A percentile compares a stretch with the other conserved stretches of the same genome.
Conservation (phyloP, 1,284 basidiomycete species). For the Cerioporus squamosus region DNA sequence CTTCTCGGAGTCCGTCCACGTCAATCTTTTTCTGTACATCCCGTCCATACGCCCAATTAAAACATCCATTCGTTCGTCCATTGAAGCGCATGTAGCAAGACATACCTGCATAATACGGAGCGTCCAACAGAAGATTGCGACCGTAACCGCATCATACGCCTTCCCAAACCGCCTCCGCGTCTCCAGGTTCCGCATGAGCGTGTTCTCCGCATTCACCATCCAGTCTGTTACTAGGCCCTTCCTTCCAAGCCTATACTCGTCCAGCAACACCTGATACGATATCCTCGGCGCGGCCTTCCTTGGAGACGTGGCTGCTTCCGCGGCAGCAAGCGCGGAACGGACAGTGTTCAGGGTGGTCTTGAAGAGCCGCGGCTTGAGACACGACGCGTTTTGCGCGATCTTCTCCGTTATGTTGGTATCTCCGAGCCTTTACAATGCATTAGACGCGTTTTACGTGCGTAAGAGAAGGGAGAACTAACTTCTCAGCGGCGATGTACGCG, state of each 20-base stretch:
- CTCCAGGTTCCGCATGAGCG: constrained; percentile 23
- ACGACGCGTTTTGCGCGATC: constrained; percentile 39
- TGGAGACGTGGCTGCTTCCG: constrained; percentile 3
- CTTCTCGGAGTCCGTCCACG: constrained; percentile 8
- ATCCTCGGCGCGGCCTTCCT: constrained; percentile 3
- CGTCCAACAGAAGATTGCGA: constrained; percentile 32
- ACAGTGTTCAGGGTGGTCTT: constrained; percentile 31
- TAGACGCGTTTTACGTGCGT: not conserved
- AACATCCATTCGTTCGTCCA: not conserved
- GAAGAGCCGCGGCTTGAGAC: constrained; percentile 38
- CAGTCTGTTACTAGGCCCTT: constrained; percentile 23
- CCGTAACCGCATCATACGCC: constrained; percentile 24
- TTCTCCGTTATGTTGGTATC: constrained; percentile 38
- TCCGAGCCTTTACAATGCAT: constrained; percentile 27
- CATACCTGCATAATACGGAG: constrained; percentile 22
- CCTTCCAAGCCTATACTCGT: constrained; percentile 15
- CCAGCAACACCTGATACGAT: constrained; percentile 23
- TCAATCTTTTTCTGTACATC: constrained; percentile 17
- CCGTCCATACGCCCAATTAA: too few species aligned
- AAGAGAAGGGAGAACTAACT: constrained; percentile 26
- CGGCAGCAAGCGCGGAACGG: constrained; percentile 28
- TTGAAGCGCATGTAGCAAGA: not conserved
- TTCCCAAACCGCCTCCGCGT: constrained; percentile 21
- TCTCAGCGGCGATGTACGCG: constrained; percentile 40
- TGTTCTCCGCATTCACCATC: constrained; percentile 28